These are phyloP conservation scores for Acanthamoeba rhysodes DNA, from an alignment of 208 protist species.

Conservation along the genomic window DNA sequence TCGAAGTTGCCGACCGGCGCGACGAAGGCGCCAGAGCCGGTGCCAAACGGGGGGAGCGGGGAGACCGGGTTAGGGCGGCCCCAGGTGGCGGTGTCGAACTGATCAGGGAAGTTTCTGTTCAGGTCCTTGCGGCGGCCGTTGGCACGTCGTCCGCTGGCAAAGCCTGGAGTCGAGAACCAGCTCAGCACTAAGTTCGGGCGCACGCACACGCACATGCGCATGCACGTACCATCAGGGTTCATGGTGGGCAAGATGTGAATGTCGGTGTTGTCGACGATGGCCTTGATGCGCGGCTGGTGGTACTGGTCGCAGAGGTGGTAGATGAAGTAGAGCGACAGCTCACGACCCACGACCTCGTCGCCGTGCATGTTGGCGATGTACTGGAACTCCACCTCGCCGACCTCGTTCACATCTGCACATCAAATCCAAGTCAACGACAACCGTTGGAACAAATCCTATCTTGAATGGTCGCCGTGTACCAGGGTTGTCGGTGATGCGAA, in stretches of 20 bases:
- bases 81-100: not conserved
- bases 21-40: not conserved
- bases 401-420: not conserved
- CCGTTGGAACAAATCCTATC: not conserved
- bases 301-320: slow-evolving; percentile 44
- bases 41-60: not conserved
- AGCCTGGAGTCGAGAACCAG: not conserved
- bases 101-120: slow-evolving; percentile 69
- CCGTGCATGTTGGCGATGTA: slow-evolving; percentile 78
- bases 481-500: slow-evolving; percentile 24
- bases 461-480: not conserved
- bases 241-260: slow-evolving; percentile 74
- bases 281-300: slow-evolving; percentile 24
- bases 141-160: not conserved
- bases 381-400: slow-evolving; percentile 36
- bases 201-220: not conserved
- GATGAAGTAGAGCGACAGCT: slow-evolving; percentile 70
- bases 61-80: not conserved
- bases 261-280: slow-evolving; percentile 66
- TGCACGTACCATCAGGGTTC: slow-evolving; percentile 66
- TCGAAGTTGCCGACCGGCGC: not conserved
- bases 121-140: not conserved
- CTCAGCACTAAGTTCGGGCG: not conserved
- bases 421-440: not conserved
- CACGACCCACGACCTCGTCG: slow-evolving; percentile 72